Conservation (phyloP, 2,329 filamentous ascomycete species). For the Tolypocladium cylindrosporum region DNA sequence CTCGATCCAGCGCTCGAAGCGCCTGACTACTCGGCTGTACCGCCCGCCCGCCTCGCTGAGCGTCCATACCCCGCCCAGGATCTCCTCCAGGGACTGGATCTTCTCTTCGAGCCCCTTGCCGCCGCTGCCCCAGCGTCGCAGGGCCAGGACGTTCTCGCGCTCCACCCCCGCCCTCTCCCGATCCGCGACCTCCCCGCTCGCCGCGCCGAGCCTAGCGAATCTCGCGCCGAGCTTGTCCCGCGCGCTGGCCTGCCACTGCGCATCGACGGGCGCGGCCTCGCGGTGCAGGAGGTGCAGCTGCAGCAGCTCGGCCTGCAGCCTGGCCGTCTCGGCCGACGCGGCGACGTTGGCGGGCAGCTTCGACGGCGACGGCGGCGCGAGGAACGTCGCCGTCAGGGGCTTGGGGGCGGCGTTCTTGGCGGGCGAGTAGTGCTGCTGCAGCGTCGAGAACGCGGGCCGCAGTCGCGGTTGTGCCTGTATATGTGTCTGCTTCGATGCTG, state of each 20-base stretch:
- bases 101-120: conserved; percentile 39
- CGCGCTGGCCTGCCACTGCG: conserved; percentile 48
- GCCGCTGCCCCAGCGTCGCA: conserved; percentile 38
- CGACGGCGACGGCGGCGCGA: conserved; percentile 50
- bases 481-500: conserved; percentile 12
- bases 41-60: conserved; percentile 45
- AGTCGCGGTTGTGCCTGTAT: conserved; percentile 21
- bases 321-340: conserved; percentile 45
- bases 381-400: conserved; percentile 45
- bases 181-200: conserved; percentile 22
- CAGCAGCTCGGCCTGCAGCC: conserved; percentile 53
- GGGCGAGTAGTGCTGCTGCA: conserved; percentile 59
- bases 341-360: conserved; percentile 52
- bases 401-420: conserved; percentile 52
- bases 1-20: conserved; percentile 51
- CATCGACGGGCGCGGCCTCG: conserved; percentile 32
- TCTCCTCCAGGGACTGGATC: conserved; percentile 46
- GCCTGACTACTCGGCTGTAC: conserved; percentile 42
- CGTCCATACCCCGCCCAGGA: conserved; percentile 47
- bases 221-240: conserved; percentile 32
- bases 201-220: conserved; percentile 29
- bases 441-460: conserved; percentile 49
- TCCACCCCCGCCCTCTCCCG: conserved; percentile 36
- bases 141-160: conserved; percentile 37
- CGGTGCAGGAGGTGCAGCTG: conserved; percentile 56